These are phyloP conservation scores for Eudorina sp. DNA, from an alignment of 139 green algal species.

Conservation along the genomic window DNA sequence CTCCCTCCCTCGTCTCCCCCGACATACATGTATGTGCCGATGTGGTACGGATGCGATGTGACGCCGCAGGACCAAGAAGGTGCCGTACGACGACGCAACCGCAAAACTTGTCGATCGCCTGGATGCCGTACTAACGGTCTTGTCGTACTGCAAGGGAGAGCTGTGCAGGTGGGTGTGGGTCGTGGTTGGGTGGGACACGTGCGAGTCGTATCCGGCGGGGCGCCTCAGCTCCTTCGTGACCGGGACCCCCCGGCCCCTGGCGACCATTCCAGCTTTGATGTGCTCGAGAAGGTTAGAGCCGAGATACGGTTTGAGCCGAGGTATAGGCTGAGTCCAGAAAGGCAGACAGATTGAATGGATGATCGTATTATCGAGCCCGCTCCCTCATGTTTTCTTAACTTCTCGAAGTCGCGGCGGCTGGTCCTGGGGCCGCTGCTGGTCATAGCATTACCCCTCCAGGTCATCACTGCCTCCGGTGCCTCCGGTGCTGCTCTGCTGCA, in stretches of 20 bases:
- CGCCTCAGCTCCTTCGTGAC: background rate
- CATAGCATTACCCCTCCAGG: background rate
- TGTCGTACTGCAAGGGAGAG: slow-evolving; percentile 1
- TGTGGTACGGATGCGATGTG: background rate
- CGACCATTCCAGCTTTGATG: background rate
- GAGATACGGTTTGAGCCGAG: too few species aligned
- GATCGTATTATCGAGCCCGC: background rate
- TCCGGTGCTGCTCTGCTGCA: background rate
- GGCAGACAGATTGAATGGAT: background rate
- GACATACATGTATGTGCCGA: background rate
- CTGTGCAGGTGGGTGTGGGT: background rate
- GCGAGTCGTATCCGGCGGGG: background rate
- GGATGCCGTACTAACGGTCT: slow-evolving; percentile 2
- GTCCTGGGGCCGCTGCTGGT: background rate
- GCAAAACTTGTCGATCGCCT: background rate
- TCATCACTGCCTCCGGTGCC: background rate
- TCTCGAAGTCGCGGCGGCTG: too few species aligned
- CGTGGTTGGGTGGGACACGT: too few species aligned
- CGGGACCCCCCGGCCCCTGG: too few species aligned
- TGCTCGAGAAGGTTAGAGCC: background rate
- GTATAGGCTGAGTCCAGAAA: background rate
- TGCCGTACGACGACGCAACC: background rate
- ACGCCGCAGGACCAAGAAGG: background rate
- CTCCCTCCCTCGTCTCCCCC: too few species aligned
- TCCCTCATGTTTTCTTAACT: background rate